Evolutionary conservation across 2,329 filamentous ascomycete genomes (phyloP), one percentile per base, ranked within the genome.

Genomic region (Sordariomycetes sp.): DNA sequence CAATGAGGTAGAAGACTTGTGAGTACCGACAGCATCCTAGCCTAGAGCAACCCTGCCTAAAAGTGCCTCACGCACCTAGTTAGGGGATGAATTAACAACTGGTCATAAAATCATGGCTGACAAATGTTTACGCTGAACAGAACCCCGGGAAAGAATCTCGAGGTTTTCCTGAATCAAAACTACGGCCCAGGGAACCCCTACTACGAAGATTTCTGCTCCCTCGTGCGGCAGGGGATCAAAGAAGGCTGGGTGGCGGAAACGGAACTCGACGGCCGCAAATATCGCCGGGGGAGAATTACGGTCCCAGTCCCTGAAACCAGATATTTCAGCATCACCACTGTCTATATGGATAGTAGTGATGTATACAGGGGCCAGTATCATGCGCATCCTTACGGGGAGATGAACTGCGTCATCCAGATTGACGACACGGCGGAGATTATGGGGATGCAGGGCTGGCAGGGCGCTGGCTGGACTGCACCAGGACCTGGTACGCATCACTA

Each of bases 401-500:
- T 80, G 64, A 81, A 80, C 62, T 80, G 78, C 61, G 77, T 81
- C 1, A 68, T 80, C 5, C 76, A 76, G 63, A 68, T 82, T 14
- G 78, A 80, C 59, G 61, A 71, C 3, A 67, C 62, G 4, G 77
- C 79, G 1, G 74, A 82, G 68, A 63, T 83, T 54, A 79, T 73
- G 67, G 79, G 79, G 5, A 77, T 82, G 78, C 72, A 74, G 58
- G 78, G 78, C 1, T 82, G 79, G 80, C 76, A 78, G 63, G 78
- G 76, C 0, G 75, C 75, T 0, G 80, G 80, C 0, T 83, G 80
- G 79, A 82, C 80, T 24, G 73, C 71, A 51, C 77, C 78, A 0
- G 79, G 76, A 0, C 74, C 79, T 0, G 80, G 79, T 0, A 81
- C 79, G 34, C 79, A 82, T 66, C 79, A 82, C 66, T 82, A 80